A percentile compares a stretch with the other conserved stretches of the same genome.
phyloP scores from a whole-genome alignment of 805 yeast species.

The Zygoascus tannicola region DNA sequence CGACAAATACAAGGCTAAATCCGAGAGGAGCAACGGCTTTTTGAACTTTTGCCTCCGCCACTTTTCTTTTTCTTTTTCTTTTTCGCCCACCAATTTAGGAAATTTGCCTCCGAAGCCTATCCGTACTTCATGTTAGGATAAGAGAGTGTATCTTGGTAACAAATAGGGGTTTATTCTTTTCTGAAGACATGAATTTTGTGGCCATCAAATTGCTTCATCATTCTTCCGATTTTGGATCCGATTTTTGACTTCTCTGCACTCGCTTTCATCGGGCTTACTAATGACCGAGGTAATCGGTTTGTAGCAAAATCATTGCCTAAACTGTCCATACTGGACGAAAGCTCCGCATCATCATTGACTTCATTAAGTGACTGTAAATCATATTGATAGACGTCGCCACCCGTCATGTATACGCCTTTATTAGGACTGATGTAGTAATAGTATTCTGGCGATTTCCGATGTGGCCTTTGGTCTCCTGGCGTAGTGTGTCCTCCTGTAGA shows the following conservation, averaged over 20 bases:
- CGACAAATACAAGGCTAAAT: too few species aligned
- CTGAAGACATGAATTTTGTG: too few species aligned
- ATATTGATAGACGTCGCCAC: neutral
- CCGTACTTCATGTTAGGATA: too few species aligned
- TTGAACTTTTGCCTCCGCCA: too few species aligned
- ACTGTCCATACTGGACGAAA: neutral
- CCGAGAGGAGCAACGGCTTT: too few species aligned
- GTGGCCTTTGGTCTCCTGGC: neutral
- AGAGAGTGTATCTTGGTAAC: too few species aligned
- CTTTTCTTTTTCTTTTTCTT: too few species aligned
- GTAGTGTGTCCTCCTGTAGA: neutral
- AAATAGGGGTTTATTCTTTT: too few species aligned
- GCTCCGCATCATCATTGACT: neutral
- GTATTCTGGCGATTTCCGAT: neutral
- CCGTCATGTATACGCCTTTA: neutral
- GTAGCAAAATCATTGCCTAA: neutral
- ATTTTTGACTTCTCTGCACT: too few species aligned
- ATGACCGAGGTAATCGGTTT: neutral
- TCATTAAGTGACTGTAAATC: neutral
- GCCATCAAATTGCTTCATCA: neutral
- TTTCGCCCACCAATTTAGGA: too few species aligned
- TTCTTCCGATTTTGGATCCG: neutral
- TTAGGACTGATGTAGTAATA: neutral
- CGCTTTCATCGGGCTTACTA: too few species aligned
- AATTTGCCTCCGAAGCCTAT: too few species aligned